Conservation (phyloP, 805 yeast species). For the Lipomyces orientalis region DNA sequence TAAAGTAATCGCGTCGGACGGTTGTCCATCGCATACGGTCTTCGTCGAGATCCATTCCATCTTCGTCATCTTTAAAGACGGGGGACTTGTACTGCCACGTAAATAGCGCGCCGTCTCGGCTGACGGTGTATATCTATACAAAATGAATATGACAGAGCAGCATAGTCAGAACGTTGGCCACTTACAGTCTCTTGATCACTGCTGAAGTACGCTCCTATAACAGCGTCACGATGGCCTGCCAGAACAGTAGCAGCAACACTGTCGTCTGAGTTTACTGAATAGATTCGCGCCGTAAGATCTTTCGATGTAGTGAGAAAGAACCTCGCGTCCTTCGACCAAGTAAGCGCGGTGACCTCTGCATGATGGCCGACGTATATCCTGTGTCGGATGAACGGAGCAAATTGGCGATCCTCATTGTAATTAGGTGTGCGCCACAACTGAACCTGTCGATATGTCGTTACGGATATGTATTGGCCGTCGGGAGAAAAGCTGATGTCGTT, state of each 20-base stretch:
- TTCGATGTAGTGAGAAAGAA: conserved; percentile 85
- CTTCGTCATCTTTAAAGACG: conserved; percentile 53
- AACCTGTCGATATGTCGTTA: conserved; percentile 78
- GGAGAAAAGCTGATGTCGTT: conserved; percentile 81
- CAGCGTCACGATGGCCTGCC: conserved; percentile 91
- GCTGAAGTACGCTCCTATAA: conserved; percentile 84
- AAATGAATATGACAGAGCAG: not conserved
- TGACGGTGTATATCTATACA: conserved; percentile 72
- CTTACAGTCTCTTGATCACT: conserved; percentile 74
- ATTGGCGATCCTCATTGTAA: conserved; percentile 78
- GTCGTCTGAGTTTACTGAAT: conserved; percentile 73
- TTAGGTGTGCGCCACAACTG: conserved; percentile 96
- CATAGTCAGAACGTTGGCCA: not conserved
- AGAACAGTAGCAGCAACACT: conserved; percentile 80
- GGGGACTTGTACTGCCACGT: conserved; percentile 83
- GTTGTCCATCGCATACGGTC: conserved; percentile 73
- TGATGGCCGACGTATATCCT: conserved; percentile 92
- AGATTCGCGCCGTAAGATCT: conserved; percentile 87
- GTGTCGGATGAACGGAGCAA: conserved; percentile 93
- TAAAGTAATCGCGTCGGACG: conserved; percentile 74
- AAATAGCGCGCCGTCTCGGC: conserved; percentile 93
- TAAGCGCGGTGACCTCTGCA: conserved; percentile 73
- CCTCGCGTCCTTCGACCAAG: conserved; percentile 92
- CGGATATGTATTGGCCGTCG: conserved; percentile 84
- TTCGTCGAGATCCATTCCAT: conserved; percentile 48